phyloP scores from a whole-genome alignment of 371 early-diverging fungal species.

The Mucor irregularis region DNA sequence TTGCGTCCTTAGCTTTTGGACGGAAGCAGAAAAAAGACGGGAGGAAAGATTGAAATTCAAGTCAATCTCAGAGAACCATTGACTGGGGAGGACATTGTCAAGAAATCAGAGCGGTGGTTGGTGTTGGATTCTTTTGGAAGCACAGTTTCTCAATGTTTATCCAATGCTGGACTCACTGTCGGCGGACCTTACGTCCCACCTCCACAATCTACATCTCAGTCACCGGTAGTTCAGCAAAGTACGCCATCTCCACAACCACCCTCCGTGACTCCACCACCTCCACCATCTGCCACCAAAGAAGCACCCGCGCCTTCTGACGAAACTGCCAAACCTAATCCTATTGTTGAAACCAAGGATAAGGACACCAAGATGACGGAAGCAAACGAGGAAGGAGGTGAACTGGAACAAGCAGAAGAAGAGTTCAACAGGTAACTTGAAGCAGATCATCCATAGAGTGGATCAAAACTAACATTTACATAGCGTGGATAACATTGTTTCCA shows the following conservation, averaged over 20 bases:
- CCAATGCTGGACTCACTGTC: constrained; percentile 28
- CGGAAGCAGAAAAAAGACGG: constrained; percentile 61
- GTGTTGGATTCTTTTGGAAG: constrained; percentile 57
- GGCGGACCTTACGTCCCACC: constrained; percentile 12
- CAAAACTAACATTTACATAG: constrained; percentile 29
- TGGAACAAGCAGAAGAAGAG: constrained; percentile 56
- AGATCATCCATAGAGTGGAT: background rate
- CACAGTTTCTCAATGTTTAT: constrained; percentile 11
- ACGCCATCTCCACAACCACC: background rate
- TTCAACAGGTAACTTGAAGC: constrained; percentile 32
- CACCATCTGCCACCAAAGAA: background rate
- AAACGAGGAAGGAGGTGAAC: constrained; percentile 14
- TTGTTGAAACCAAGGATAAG: no score
- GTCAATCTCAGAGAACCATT: constrained; percentile 72
- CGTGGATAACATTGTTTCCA: constrained; percentile 74
- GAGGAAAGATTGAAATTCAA: constrained; percentile 70
- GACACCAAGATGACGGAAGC: background rate
- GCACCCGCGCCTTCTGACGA: background rate
- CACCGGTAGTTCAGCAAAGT: no score
- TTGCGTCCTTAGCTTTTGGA: constrained; percentile 57
- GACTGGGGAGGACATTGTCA: constrained; percentile 58
- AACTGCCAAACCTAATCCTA: no score
- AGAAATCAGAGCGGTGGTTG: constrained; percentile 73
- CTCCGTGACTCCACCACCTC: background rate
- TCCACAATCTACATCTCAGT: background rate